Percentiles rank a stretch among this genome's conserved stretches.
phyloP scores from a whole-genome alignment of 768 basidiomycete species.

The Termitomyces sp. region DNA sequence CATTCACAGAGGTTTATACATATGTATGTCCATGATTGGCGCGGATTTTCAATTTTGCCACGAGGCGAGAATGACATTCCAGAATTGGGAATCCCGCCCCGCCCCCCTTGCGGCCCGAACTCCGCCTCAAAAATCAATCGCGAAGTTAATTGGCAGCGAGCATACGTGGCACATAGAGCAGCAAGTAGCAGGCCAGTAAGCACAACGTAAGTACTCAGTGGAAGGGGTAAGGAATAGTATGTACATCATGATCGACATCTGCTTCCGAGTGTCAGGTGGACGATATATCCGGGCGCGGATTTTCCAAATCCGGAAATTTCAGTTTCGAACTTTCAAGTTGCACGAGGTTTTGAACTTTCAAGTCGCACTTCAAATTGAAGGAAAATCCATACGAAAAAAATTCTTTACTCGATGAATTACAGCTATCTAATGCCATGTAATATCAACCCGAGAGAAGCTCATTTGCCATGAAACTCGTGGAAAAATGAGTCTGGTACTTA shows the following conservation, averaged over 20 bases:
- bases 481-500: not conserved
- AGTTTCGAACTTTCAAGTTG: not conserved
- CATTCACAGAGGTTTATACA: not conserved
- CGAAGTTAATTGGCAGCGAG: not conserved
- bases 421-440: too few species aligned
- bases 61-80: not conserved
- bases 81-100: too few species aligned
- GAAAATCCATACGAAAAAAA: too few species aligned
- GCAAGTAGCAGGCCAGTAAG: too few species aligned
- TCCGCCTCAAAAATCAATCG: not conserved
- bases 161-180: too few species aligned
- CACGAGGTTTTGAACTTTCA: not conserved
- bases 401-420: too few species aligned
- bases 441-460: not conserved
- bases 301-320: not conserved
- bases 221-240: too few species aligned
- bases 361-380: too few species aligned
- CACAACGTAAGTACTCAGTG: not conserved
- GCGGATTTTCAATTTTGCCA: not conserved
- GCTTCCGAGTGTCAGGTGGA: too few species aligned
- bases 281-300: too few species aligned
- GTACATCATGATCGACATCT: too few species aligned
- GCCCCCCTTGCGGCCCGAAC: not conserved
- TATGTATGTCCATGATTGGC: too few species aligned
- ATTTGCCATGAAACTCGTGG: not conserved